These are phyloP conservation scores for Pseudopithomyces chartarum DNA, from an alignment of 2,329 filamentous ascomycete species.

Conservation along the genomic window DNA sequence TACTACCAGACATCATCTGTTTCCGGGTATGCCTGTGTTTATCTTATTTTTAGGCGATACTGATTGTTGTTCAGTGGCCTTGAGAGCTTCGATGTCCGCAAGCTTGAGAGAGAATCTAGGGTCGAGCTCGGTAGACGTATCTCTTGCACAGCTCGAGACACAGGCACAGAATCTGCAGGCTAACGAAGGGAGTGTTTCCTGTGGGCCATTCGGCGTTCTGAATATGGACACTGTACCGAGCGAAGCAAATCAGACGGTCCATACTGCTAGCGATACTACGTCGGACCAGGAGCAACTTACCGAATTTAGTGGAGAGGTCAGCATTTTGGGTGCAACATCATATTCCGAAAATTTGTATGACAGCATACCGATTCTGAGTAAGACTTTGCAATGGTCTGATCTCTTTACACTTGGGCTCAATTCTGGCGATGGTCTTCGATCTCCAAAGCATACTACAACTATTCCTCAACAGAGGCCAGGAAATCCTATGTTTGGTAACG, in stretches of 20 bases:
- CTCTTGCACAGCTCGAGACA: conserved; percentile 10
- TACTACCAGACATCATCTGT: conserved; percentile 14
- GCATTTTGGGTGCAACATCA: background rate
- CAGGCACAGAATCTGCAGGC: conserved; percentile 1
- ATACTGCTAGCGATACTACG: background rate
- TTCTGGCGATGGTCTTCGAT: conserved; percentile 3
- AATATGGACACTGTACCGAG: background rate
- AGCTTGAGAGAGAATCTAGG: background rate
- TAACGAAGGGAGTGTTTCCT: background rate
- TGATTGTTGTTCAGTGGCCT: conserved; percentile 1
- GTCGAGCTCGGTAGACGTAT: conserved; percentile 9
- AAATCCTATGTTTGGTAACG: background rate
- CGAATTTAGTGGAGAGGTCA: background rate
- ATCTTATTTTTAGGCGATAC: background rate
- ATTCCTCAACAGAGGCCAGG: background rate
- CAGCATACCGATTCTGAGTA: conserved; percentile 1
- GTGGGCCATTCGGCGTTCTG: conserved; percentile 7
- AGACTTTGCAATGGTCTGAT: conserved; percentile 11
- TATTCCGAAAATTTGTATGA: conserved; percentile 6
- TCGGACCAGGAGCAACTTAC: background rate
- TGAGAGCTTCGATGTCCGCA: conserved; percentile 5
- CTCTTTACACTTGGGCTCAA: conserved; percentile 8
- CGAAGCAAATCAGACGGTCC: background rate
- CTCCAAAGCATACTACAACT: background rate
- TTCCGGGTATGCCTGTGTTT: conserved; percentile 9